phyloP scores from a whole-genome alignment of 768 basidiomycete genomes.

The Tephrocybe sp. region DNA sequence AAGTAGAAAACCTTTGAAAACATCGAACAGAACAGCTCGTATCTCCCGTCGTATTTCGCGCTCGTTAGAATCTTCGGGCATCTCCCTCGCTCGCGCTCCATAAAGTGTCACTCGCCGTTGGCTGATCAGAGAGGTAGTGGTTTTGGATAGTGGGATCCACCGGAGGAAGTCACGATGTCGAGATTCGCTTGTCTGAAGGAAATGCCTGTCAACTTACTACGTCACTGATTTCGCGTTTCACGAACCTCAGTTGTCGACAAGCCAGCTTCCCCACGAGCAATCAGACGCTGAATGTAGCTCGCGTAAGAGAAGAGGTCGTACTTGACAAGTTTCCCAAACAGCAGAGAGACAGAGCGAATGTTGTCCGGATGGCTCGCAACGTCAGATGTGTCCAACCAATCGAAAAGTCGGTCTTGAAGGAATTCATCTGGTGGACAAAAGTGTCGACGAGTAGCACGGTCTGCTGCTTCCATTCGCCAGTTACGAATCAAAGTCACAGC shows the following conservation, averaged over 20 bases:
- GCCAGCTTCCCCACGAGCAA: slow-evolving; percentile 73
- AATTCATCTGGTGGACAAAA: slow-evolving; percentile 58
- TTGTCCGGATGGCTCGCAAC: slow-evolving; percentile 57
- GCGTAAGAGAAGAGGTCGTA: slow-evolving; percentile 73
- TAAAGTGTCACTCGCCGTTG: slow-evolving; percentile 73
- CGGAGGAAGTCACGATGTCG: slow-evolving; percentile 69
- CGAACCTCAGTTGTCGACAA: slow-evolving; percentile 55
- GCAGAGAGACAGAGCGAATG: slow-evolving; percentile 57
- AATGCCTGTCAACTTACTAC: slow-evolving; percentile 10
- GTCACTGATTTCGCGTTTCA: not conserved
- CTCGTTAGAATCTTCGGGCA: slow-evolving; percentile 70
- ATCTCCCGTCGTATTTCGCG: slow-evolving; percentile 72
- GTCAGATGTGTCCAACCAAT: slow-evolving; percentile 74
- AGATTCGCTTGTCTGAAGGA: slow-evolving; percentile 43
- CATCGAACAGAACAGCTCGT: slow-evolving; percentile 56
- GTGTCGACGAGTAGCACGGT: slow-evolving; percentile 64
- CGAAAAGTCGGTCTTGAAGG: slow-evolving; percentile 76
- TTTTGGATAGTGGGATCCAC: slow-evolving; percentile 69
- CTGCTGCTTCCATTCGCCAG: slow-evolving; percentile 61
- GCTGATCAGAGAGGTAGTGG: slow-evolving; percentile 56
- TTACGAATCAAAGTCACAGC: slow-evolving; percentile 66
- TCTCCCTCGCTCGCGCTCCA: slow-evolving; percentile 66
- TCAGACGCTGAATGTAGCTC: slow-evolving; percentile 75
- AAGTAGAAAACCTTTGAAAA: slow-evolving; percentile 59
- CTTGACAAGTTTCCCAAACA: slow-evolving; percentile 74